A percentile compares a stretch with the other conserved stretches of the same genome.
Evolutionary conservation across 2,329 filamentous ascomycete genomes (phyloP).

Genomic region (Scytalidium sp.): DNA sequence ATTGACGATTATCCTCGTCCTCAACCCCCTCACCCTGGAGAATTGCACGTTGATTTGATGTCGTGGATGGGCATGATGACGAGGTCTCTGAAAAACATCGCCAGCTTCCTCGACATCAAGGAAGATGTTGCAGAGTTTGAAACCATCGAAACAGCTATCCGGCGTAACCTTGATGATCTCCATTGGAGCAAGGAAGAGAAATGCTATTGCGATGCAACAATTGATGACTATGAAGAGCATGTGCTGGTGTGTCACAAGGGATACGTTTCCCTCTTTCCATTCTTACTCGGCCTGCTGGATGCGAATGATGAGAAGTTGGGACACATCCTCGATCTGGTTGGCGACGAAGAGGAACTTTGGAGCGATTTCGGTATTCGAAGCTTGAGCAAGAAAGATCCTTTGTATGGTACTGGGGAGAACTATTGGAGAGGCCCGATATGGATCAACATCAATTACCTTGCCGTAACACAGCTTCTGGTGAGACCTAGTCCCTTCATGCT

Average conservation of each 20-base stretch:
- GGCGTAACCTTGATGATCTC: constrained; percentile 83
- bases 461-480: constrained; percentile 74
- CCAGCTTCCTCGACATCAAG: constrained; percentile 66
- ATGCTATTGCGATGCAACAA: constrained; percentile 90
- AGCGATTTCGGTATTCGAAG: constrained; percentile 85
- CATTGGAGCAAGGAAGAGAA: constrained; percentile 84
- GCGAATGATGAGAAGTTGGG: constrained; percentile 72
- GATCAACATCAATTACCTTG: constrained; percentile 95
- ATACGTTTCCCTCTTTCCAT: constrained; percentile 91
- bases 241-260: constrained; percentile 91
- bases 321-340: constrained; percentile 72
- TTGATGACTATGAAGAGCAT: constrained; percentile 93
- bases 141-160: constrained; percentile 72
- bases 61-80: constrained; percentile 98
- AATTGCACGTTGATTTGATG: constrained; percentile 92
- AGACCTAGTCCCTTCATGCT: constrained; percentile 35
- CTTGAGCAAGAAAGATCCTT: constrained; percentile 75
- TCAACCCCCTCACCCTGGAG: constrained; percentile 90
- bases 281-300: constrained; percentile 77
- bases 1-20: constrained; percentile 95
- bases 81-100: constrained; percentile 77
- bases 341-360: constrained; percentile 83
- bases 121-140: constrained; percentile 75
- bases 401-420: constrained; percentile 90
- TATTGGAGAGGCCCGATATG: constrained; percentile 96